A percentile compares a stretch with the other conserved stretches of the same genome.
phyloP scores from a whole-genome alignment of 2,329 filamentous ascomycete species.

The Dactylellina sp. region DNA sequence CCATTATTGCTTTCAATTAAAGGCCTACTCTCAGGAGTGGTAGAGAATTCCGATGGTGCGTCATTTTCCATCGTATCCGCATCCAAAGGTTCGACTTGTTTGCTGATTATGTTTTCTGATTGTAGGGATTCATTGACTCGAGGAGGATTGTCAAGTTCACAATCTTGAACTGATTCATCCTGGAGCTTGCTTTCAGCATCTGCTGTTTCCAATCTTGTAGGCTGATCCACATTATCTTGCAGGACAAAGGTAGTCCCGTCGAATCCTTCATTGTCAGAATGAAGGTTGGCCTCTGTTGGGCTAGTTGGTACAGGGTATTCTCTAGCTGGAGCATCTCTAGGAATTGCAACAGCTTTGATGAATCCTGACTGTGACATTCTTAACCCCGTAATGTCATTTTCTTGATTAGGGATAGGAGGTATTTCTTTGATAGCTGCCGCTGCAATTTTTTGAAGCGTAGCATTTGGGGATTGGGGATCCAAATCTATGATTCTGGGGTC shows the following conservation, averaged over 20 bases:
- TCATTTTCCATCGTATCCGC: not conserved
- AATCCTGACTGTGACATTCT: conserved; percentile 31
- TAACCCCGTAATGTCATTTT: not conserved
- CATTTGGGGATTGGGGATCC: not conserved
- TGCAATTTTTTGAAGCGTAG: not conserved
- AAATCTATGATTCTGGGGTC: not conserved
- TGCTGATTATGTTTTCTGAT: not conserved
- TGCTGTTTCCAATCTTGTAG: conserved; percentile 10
- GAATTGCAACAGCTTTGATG: conserved; percentile 35
- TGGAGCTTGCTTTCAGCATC: not conserved
- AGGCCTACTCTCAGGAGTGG: not conserved
- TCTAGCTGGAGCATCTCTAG: conserved; percentile 7
- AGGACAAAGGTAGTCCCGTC: conserved; percentile 20
- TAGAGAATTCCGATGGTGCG: not conserved
- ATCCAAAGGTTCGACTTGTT: not conserved
- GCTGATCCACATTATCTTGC: not conserved
- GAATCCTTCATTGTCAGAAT: not conserved
- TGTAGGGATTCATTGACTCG: not conserved
- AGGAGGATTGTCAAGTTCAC: not conserved
- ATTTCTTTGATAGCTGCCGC: conserved; percentile 2
- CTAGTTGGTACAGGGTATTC: conserved; percentile 19
- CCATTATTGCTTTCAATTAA: not conserved
- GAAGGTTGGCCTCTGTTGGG: not conserved
- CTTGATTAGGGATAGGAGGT: not conserved
- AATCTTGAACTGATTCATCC: conserved; percentile 1